Base-by-base conservation (phyloP, 176 grass and related monocot genomes). In the Aegilops tauschii region DNA sequence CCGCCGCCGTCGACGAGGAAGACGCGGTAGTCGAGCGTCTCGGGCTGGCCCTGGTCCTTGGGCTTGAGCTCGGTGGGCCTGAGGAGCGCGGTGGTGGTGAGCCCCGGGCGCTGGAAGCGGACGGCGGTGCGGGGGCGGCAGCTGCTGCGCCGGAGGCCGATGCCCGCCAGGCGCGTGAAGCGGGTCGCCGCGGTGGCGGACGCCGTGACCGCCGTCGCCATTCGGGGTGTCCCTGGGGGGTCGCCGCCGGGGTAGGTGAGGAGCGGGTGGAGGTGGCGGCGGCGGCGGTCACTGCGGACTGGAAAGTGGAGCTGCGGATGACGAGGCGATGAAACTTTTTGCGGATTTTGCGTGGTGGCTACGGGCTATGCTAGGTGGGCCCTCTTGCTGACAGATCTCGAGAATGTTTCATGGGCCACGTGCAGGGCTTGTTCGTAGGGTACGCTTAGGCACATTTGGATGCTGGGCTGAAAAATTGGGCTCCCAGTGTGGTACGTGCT, bases 21-120 rank as follows among this genome's bases (percentile, higher is more conserved):
- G 20, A 97, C 92, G 88, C 94, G 91, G 90, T 99, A 94, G 84
- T 99, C 90, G 36, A 99, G 94, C 59, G 94, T 97, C 77, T 96
- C 92, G 9, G 90, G 90, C 77, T 85, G 80, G 17, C 97, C 97
- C 58, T 80, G 72, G 85, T 88, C 85, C 97, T 91, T 84, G 80
- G 83, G 91, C 77, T 44, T 82, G 80, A 96, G 82, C 32, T 96
- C 92, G 36, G 47, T 40, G 71, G 80, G 83, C 85, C 49, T 59
- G 31, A 93, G 87, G 52, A 90, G 78, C 56, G 90, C 85, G 73
- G 88, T 83, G 78, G 80, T 88, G 85, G 88, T 40, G 69, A 90
- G 80, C 9, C 72, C 82, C 80, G 84, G 92, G 35, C 89, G 87
- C 72, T 79, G 67, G 65, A 88, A 86, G 17, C 84, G 90, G 9